phyloP scores from a whole-genome alignment of 1,139 yeast genomes.

The Nematodospora anomalae region DNA sequence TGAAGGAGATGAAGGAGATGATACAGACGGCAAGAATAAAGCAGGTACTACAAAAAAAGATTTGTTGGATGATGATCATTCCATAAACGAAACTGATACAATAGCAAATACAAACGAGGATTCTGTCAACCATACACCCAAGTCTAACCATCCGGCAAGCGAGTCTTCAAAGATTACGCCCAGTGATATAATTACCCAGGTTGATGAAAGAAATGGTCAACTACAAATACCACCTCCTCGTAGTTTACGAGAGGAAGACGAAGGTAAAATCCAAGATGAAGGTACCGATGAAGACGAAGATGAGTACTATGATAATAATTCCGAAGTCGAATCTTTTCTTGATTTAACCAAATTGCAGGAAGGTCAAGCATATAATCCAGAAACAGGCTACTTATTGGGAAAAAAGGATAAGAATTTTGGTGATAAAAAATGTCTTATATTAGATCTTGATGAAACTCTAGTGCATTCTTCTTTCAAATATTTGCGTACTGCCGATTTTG shows the following conservation, averaged over 20 bases:
- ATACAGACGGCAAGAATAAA: slow-evolving; percentile 9
- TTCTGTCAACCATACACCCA: slow-evolving; percentile 15
- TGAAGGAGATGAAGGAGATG: slow-evolving; percentile 10
- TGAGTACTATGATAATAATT: slow-evolving; percentile 20
- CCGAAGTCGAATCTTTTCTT: slow-evolving; percentile 34
- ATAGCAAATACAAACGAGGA: slow-evolving; percentile 45
- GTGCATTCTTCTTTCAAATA: slow-evolving; percentile 95
- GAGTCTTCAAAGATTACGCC: slow-evolving; percentile 2
- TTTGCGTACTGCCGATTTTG: slow-evolving; percentile 90
- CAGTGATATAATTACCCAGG: slow-evolving; percentile 14
- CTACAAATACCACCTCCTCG: slow-evolving; percentile 5
- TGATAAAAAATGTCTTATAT: slow-evolving; percentile 78
- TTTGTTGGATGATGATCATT: slow-evolving; percentile 40
- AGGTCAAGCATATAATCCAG: slow-evolving; percentile 61
- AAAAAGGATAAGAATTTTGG: slow-evolving; percentile 30
- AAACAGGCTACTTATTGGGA: slow-evolving; percentile 66
- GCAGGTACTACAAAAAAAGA: slow-evolving; percentile 25
- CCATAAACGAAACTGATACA: slow-evolving; percentile 46
- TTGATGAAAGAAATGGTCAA: slow-evolving; percentile 11
- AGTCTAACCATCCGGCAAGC: slow-evolving; percentile 2
- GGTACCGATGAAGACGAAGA: slow-evolving; percentile 19
- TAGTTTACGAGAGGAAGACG: slow-evolving; percentile 14
- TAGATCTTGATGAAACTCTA: slow-evolving; percentile 93
- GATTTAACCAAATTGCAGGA: slow-evolving; percentile 63
- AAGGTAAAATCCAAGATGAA: slow-evolving; percentile 23